phyloP scores from a whole-genome alignment of 345 rosid species.

The Erucastrum elatum region DNA sequence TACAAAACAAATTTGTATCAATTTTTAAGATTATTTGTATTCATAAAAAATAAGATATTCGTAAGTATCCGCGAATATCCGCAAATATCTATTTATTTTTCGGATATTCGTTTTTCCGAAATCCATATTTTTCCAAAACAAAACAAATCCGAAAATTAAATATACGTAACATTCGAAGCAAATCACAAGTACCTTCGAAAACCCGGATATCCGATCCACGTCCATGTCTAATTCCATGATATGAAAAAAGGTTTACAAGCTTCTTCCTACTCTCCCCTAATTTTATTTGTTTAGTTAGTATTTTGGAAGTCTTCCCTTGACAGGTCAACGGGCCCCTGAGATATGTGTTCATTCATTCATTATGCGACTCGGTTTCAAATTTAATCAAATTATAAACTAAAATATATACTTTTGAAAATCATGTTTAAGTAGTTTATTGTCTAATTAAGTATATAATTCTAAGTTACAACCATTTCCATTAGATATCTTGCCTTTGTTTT shows the following conservation, averaged over 20 bases:
- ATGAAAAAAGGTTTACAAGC: neutral
- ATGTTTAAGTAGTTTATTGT: neutral
- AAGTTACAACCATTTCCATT: neutral
- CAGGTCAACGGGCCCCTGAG: neutral
- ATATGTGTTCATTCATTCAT: neutral
- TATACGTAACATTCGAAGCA: too few species aligned
- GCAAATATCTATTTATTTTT: too few species aligned
- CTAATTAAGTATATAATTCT: neutral
- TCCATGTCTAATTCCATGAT: neutral
- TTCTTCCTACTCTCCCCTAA: conserved; percentile 1
- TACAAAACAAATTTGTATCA: too few species aligned
- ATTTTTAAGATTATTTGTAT: too few species aligned
- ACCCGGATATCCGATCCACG: too few species aligned
- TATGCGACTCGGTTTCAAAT: neutral
- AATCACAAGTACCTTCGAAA: too few species aligned
- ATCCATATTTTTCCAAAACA: too few species aligned
- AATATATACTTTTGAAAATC: neutral
- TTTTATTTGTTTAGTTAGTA: neutral
- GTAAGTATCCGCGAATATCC: too few species aligned
- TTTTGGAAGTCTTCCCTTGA: neutral
- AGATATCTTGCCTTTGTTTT: neutral
- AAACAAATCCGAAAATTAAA: too few species aligned
- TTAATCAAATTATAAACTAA: neutral
- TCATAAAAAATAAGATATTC: too few species aligned
- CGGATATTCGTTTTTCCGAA: too few species aligned